Percentiles rank a stretch among this genome's conserved stretches.
Conservation (phyloP, 2,329 filamentous ascomycete species). For the Claviceps pusilla region DNA sequence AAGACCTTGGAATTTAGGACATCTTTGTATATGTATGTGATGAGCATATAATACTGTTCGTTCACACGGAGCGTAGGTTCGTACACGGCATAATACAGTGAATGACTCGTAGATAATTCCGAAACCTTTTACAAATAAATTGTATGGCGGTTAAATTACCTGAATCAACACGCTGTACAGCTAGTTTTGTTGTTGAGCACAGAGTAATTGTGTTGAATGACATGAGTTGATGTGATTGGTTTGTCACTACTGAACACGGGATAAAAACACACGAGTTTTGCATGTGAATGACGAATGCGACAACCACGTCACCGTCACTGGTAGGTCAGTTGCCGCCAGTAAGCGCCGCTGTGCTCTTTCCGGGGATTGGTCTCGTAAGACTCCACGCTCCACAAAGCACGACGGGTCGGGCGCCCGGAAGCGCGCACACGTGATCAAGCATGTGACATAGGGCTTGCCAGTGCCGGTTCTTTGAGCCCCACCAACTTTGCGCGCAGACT, state of each 20-base stretch:
- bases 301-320: no score
- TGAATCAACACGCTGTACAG: neutral
- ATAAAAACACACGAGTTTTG: neutral
- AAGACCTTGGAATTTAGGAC: neutral
- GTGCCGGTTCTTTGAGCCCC: constrained; percentile 21
- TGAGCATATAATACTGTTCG: neutral
- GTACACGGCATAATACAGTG: neutral
- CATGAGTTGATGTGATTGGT: no score
- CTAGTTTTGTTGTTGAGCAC: neutral
- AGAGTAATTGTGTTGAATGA: neutral
- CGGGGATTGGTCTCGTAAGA: no score
- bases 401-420: no score
- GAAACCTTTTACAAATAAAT: no score
- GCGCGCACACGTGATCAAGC: constrained; percentile 15
- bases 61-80: neutral
- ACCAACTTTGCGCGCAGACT: constrained; percentile 29
- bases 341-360: no score
- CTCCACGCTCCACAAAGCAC: no score
- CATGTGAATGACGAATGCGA: neutral
- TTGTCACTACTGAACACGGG: no score
- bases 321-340: no score
- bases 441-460: constrained; percentile 23
- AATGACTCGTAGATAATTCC: neutral
- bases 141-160: no score
- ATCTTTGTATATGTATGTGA: neutral